These are phyloP conservation scores for Aspergillus asperescens DNA, from an alignment of 495 filamentous ascomycete species.

Conservation along the genomic window DNA sequence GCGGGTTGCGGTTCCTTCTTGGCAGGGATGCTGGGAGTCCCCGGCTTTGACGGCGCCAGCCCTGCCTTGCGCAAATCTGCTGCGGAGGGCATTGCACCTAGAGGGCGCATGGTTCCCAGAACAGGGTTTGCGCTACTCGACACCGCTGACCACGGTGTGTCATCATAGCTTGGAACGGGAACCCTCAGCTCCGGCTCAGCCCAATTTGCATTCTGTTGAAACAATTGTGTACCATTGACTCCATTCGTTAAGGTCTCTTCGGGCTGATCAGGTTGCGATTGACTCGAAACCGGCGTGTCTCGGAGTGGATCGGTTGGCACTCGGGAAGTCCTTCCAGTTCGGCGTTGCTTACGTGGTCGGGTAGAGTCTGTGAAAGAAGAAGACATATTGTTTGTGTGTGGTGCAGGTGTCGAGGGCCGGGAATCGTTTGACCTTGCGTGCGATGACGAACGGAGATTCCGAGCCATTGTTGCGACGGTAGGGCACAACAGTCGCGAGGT, in stretches of 20 bases:
- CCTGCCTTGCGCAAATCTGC: slow-evolving; percentile 30
- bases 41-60: slow-evolving; percentile 18
- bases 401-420: slow-evolving; percentile 27
- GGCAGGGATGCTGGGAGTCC: slow-evolving; percentile 16
- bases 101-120: slow-evolving; percentile 28
- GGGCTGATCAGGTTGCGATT: slow-evolving; percentile 12
- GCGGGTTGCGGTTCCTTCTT: slow-evolving; percentile 16
- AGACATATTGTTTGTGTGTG: slow-evolving; percentile 11
- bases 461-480: slow-evolving; percentile 26
- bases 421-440: slow-evolving; percentile 26
- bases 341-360: slow-evolving; percentile 26
- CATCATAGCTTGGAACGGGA: slow-evolving; percentile 64
- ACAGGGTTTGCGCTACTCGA: slow-evolving; percentile 25
- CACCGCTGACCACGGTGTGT: slow-evolving; percentile 43
- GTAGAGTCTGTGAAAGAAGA: slow-evolving; percentile 22
- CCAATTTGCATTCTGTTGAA: slow-evolving; percentile 50
- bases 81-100: slow-evolving; percentile 25
- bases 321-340: slow-evolving; percentile 24
- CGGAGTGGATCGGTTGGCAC: slow-evolving; percentile 19
- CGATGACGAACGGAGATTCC: slow-evolving; percentile 31
- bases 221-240: slow-evolving; percentile 12
- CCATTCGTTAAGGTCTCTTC: neutral
- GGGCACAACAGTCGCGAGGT: slow-evolving; percentile 20
- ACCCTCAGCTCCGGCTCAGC: slow-evolving; percentile 62
- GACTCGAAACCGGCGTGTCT: slow-evolving; percentile 6